Conservation (phyloP, 768 basidiomycete species). For the Lenzites betulinus region DNA sequence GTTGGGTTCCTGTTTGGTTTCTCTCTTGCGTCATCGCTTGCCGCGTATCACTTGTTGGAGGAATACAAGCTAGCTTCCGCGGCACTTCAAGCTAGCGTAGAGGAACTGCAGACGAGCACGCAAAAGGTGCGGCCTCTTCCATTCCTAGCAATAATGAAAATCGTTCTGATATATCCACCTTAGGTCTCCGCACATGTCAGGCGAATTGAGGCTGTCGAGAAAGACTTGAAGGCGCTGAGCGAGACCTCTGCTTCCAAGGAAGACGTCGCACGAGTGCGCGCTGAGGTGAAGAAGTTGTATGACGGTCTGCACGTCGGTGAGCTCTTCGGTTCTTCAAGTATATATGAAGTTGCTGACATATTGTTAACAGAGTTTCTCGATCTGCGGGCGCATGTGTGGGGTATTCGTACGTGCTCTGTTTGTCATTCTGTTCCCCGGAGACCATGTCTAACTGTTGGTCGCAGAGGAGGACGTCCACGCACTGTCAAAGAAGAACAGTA, state of each 20-base stretch:
- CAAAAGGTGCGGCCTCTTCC: constrained; percentile 67
- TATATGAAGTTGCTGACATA: no score
- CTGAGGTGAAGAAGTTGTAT: constrained; percentile 86
- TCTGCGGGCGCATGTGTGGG: constrained; percentile 81
- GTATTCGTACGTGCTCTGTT: constrained; percentile 67
- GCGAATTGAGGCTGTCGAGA: constrained; percentile 86
- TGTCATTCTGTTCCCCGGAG: not conserved
- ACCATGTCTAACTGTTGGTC: not conserved
- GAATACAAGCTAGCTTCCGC: constrained; percentile 90
- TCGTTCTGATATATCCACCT: not conserved
- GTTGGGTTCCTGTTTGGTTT: constrained; percentile 89
- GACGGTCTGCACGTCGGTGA: constrained; percentile 80
- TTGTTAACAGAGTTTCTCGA: constrained; percentile 69
- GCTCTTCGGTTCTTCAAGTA: constrained; percentile 24
- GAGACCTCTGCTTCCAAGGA: constrained; percentile 73
- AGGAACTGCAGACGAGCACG: constrained; percentile 82
- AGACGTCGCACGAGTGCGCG: constrained; percentile 71
- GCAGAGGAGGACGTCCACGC: constrained; percentile 82
- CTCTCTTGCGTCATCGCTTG: constrained; percentile 83
- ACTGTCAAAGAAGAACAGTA: constrained; percentile 66
- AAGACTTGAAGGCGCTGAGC: constrained; percentile 77
- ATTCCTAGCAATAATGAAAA: not conserved
- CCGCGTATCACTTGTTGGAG: constrained; percentile 85
- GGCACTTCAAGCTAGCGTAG: constrained; percentile 84
- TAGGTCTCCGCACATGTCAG: constrained; percentile 84